Base-by-base conservation (phyloP, 768 basidiomycete genomes). In the Pisolithus albus region DNA sequence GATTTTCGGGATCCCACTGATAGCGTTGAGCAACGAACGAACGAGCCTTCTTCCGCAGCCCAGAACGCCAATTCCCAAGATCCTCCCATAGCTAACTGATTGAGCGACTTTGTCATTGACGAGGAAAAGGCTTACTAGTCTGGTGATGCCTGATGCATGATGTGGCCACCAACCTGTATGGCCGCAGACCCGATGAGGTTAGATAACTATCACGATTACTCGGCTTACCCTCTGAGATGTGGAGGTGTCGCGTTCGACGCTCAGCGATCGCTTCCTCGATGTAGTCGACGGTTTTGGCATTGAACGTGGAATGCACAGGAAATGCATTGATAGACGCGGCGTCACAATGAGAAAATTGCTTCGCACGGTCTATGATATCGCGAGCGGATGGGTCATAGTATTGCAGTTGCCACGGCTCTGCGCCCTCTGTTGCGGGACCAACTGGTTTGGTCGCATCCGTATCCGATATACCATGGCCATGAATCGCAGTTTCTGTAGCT, bases 1-100 rank as follows among this genome's bases (percentile, higher is more conserved):
- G 11, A 26, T 55, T 55, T 37, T 54, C 16, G 1, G 19, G 46
- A 37, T 54, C 50, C 53, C 53, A 54, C 13, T 51, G 10, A 10
- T 54, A 54, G 26, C 3, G 6, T 24, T 54, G 8, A 10, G 3
- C 6, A 37, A 28, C 16, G 11, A 26, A 51, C 3, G 28, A 7
- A 16, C 2, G 26, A 4, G 18, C 50, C n/a, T 47, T 51, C 40
- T 55, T 51, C 34, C 50, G 51, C 8, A 54, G 40, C 9, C 34
- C 13, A 0, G 41, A 55, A 2, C 4, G 5, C 53, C 46, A 51
- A 21, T 47, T 47, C 23, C 49, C 16, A 2, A 54, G 34, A 16
- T 54, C 53, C 37, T 54, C 40, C 50, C 45, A 54, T 6, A 45
- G 47, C 47, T 53, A 36, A 30, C 13, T 40, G 8, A n/a, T 6